These are phyloP conservation scores for Rhodotorula babjevae DNA, from an alignment of 768 basidiomycete species.

Conservation along the genomic window DNA sequence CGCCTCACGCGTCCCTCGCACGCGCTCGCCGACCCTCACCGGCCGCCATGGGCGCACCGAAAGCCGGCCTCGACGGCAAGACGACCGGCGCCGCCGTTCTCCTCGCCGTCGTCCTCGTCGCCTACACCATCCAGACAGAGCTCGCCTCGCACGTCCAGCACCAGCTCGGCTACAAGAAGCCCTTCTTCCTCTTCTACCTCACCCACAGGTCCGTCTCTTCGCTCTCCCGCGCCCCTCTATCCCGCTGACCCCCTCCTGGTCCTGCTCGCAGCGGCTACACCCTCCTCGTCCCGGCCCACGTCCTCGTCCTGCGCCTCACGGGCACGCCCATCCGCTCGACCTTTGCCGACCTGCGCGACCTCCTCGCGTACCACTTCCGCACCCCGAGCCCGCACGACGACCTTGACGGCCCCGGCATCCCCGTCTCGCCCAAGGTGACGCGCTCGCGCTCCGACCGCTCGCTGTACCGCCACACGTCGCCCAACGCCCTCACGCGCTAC, in stretches of 20 bases:
- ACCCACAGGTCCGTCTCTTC: conserved; percentile 60
- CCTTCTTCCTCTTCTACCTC: conserved; percentile 71
- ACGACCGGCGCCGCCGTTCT: conserved; percentile 13
- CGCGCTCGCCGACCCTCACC: neutral
- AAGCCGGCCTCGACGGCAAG: neutral
- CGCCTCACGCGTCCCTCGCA: neutral
- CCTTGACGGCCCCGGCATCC: neutral
- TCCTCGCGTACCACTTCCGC: conserved; percentile 51
- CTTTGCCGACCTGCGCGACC: conserved; percentile 53
- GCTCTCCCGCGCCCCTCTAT: neutral
- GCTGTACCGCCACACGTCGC: neutral
- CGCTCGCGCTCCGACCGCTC: neutral
- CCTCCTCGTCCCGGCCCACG: conserved; percentile 75
- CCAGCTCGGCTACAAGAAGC: conserved; percentile 70
- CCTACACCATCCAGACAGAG: conserved; percentile 67
- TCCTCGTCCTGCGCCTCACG: conserved; percentile 59
- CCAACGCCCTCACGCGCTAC: neutral
- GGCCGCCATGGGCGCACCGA: neutral
- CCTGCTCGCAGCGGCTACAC: conserved; percentile 55
- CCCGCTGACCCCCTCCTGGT: conserved; percentile 22
- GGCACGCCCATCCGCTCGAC: conserved; percentile 54
- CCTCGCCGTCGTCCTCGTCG: conserved; percentile 43
- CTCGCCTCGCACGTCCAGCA: conserved; percentile 62
- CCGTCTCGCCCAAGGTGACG: neutral
- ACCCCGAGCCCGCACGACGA: conserved; percentile 1